Percentiles rank a stretch among this genome's conserved stretches.
phyloP scores from a whole-genome alignment of 139 green algal genomes.

The Chlamydomonas applanata region DNA sequence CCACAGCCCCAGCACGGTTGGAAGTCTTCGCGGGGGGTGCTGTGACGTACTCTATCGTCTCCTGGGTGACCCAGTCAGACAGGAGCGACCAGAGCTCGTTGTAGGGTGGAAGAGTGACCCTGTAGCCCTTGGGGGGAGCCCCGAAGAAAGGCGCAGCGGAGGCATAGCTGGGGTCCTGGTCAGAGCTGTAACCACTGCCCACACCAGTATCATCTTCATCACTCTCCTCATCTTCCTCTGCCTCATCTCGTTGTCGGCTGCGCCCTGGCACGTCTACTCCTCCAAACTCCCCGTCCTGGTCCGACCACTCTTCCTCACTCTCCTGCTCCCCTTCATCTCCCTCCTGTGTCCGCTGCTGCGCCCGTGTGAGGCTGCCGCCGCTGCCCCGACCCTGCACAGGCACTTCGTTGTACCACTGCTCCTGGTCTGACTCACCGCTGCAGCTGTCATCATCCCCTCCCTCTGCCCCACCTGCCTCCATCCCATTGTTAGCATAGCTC shows the following conservation, averaged over 20 bases:
- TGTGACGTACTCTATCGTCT: conserved; percentile 1
- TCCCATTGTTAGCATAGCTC: too few species aligned
- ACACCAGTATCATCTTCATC: background rate
- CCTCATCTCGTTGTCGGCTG: too few species aligned
- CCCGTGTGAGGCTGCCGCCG: background rate
- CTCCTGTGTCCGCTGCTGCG: background rate
- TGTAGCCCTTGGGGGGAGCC: background rate
- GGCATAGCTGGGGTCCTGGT: background rate
- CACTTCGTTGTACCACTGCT: background rate
- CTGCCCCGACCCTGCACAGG: conserved; percentile 4
- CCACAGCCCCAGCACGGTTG: background rate
- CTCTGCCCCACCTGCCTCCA: too few species aligned
- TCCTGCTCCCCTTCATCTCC: background rate
- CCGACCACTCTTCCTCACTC: background rate
- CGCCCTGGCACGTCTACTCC: background rate
- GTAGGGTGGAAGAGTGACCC: conserved; percentile 7
- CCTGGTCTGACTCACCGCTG: too few species aligned
- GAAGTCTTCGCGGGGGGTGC: background rate
- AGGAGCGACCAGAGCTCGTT: conserved; percentile 10
- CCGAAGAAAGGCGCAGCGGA: conserved; percentile 15
- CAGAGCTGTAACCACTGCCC: background rate
- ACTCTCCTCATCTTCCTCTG: background rate
- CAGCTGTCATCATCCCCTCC: too few species aligned
- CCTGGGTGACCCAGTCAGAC: conserved; percentile 1
- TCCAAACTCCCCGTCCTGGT: conserved; percentile 1